Conservation (phyloP, 805 yeast genomes). For the Candida oleophila region DNA sequence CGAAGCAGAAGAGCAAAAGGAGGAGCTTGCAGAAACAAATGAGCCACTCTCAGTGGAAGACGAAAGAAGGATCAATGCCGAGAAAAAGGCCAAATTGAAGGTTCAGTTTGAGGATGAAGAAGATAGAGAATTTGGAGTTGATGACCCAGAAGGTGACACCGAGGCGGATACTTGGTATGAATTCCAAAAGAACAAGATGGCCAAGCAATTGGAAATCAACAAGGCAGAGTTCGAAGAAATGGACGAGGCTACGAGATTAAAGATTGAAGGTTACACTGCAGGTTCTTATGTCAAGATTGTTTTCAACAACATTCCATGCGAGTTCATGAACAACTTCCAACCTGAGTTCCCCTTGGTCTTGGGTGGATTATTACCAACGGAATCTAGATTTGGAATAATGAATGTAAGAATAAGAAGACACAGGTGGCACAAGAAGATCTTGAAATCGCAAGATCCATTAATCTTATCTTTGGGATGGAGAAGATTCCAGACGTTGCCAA, state of each 20-base stretch:
- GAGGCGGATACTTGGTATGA: constrained; percentile 98
- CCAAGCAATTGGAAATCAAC: constrained; percentile 92
- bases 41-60: constrained; percentile 60
- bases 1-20: constrained; percentile 48
- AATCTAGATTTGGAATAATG: constrained; percentile 87
- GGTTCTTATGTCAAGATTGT: constrained; percentile 93
- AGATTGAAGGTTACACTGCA: constrained; percentile 88
- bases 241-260: constrained; percentile 73
- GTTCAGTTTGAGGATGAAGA: constrained; percentile 88
- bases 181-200: constrained; percentile 93
- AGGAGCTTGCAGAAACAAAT: constrained; percentile 41
- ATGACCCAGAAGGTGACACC: constrained; percentile 67
- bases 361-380: constrained; percentile 90
- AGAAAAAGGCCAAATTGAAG: constrained; percentile 83
- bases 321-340: constrained; percentile 81
- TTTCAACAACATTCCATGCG: constrained; percentile 82
- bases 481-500: constrained; percentile 94
- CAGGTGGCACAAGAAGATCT: constrained; percentile 96
- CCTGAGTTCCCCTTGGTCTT: constrained; percentile 82
- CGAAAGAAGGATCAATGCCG: constrained; percentile 78
- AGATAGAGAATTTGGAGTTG: constrained; percentile 62
- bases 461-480: constrained; percentile 97
- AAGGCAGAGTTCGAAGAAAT: constrained; percentile 71
- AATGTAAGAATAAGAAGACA: constrained; percentile 95
- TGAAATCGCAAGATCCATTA: constrained; percentile 93